Evolutionary conservation across 2,329 filamentous ascomycete species (phyloP).

Genomic region (Ceratocystis smalleyi): DNA sequence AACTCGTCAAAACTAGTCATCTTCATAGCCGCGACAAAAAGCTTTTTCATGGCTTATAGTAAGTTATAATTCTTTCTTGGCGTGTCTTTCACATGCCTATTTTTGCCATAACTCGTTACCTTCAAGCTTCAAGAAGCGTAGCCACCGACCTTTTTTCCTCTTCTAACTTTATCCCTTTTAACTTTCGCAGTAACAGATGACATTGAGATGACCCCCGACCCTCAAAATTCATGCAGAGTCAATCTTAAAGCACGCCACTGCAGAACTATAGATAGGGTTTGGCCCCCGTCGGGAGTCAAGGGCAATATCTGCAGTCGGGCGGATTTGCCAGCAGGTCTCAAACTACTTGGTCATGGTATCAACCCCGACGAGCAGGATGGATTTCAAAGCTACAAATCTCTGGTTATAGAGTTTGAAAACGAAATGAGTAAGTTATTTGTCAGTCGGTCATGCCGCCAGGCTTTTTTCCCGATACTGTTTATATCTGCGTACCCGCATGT

Average conservation of each 20-base stretch:
- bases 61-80: neutral
- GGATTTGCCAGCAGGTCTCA: neutral
- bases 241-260: slow-evolving; percentile 5
- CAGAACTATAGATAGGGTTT: too few relatives aligned
- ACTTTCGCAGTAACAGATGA: slow-evolving; percentile 6
- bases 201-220: neutral
- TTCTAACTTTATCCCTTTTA: neutral
- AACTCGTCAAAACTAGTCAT: slow-evolving; percentile 8
- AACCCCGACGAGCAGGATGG: slow-evolving; percentile 3
- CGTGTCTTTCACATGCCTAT: neutral
- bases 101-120: neutral
- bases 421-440: neutral
- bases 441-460: neutral
- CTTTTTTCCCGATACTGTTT: neutral
- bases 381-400: neutral
- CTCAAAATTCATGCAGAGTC: neutral
- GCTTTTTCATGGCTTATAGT: slow-evolving; percentile 8
- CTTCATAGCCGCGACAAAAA: neutral
- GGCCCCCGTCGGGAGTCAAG: slow-evolving; percentile 5
- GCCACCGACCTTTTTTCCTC: neutral
- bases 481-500: too few relatives aligned
- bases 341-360: slow-evolving; percentile 7
- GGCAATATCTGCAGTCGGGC: neutral
- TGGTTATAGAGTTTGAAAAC: slow-evolving; percentile 10
- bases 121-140: neutral